These are phyloP conservation scores for Populus davidiana DNA, from an alignment of 345 rosid species.

Conservation along the genomic window DNA sequence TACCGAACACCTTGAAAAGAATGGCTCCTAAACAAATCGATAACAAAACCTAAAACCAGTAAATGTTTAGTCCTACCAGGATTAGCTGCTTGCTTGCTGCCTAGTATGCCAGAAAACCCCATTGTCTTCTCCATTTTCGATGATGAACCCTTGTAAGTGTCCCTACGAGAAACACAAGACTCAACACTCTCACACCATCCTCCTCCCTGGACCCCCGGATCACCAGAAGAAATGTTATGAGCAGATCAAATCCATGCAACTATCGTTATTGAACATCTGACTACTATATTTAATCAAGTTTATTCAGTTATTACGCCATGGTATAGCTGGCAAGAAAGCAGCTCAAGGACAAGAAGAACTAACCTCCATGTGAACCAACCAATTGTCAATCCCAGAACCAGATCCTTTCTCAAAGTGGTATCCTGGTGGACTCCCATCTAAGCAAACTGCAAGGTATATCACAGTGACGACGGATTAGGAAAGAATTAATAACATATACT, in stretches of 20 bases:
- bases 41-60: neutral
- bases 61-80: conserved; percentile 48
- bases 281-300: neutral
- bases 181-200: conserved; percentile 85
- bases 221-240: neutral
- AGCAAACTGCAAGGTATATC: conserved; percentile 57
- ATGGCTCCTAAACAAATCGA: neutral
- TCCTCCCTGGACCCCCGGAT: conserved; percentile 59
- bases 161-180: conserved; percentile 55
- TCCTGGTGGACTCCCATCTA: conserved; percentile 97
- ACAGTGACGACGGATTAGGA: neutral
- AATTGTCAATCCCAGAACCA: conserved; percentile 75
- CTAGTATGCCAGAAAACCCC: conserved; percentile 84
- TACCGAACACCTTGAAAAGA: neutral
- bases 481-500: neutral
- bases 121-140: conserved; percentile 56
- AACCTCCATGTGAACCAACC: conserved; percentile 90
- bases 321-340: neutral
- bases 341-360: conserved; percentile 2
- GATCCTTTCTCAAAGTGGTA: conserved; percentile 73
- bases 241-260: neutral
- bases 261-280: neutral
- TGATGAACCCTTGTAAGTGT: conserved; percentile 79
- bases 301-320: neutral
- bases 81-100: conserved; percentile 52